Base-by-base conservation (phyloP, 257 asterid species). In the Ligustrum vulgare region DNA sequence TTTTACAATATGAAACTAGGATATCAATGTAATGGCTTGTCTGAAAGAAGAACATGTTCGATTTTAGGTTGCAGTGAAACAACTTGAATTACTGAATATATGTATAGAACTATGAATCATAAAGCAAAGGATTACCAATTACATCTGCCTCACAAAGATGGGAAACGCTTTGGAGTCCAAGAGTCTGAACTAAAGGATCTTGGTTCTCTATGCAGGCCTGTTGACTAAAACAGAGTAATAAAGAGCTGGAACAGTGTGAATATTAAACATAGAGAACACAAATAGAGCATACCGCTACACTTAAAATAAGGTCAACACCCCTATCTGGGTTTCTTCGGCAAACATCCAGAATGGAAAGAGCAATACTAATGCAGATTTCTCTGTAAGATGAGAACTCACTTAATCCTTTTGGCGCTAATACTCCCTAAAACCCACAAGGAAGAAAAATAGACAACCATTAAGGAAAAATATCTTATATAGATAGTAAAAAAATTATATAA, bases 111-210 rank as follows among this genome's bases (percentile, higher is more conserved):
- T 73, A 37, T 32, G 43, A 67, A 79, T 58, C 76, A 72, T 74
- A 51, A 77, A 77, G 69, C 7, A 71, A 34, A 67, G 66, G 16
- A 71, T 81, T 88, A 95, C 99, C 99, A 68, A 95, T 86, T 51
- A 87, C 97, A 83, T 95, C 99, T 45, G 99, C 98, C 87, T 90
- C 97, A 86, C 99, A 95, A 54, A 95, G 96, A 87, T 93, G 93
- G 72, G 93, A 93, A 80, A 95, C 93, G 82, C 99, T 88, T 77
- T 86, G 96, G 75, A 92, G 86, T 80, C 98, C 98, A 39, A 95
- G 86, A 78, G 91, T 90, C 91, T 91, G 93, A 82, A 95, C 83
- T 74, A 87, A 80, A 81, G 91, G 90, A 80, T 92, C 96, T 76
- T 82, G 81, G 74, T 86, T 80, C 84, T 92, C 96, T 74, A 95